Evolutionary conservation across 345 rosid species (phyloP).

Genomic region (Eucalyptus pauciflora): DNA sequence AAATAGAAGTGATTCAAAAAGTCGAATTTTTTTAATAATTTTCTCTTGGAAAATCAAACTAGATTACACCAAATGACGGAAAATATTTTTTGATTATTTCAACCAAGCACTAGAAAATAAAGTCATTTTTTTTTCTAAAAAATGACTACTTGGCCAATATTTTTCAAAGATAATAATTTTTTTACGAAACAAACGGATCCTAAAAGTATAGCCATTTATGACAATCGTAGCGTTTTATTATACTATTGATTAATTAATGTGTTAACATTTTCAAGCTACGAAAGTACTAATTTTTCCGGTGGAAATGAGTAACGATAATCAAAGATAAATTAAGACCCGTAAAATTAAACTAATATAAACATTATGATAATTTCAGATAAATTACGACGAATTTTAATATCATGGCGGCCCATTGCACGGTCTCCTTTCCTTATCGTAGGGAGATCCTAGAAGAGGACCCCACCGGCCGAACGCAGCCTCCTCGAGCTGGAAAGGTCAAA

Average conservation of each 20-base stretch:
- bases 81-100: no score
- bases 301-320: background rate
- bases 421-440: background rate
- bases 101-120: background rate
- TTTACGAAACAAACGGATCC: fast-evolving
- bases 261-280: background rate
- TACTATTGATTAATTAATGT: background rate
- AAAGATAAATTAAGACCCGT: background rate
- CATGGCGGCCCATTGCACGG: background rate
- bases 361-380: background rate
- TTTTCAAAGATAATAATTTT: no score
- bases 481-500: background rate
- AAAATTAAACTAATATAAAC: background rate
- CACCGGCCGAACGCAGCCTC: background rate
- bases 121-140: background rate
- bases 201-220: fast-evolving
- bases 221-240: background rate
- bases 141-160: no score
- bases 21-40: no score
- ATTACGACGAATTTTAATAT: background rate
- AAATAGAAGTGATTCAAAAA: no score
- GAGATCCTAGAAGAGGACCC: background rate
- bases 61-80: background rate
- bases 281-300: background rate
- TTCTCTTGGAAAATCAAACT: background rate